Conservation (phyloP, 768 basidiomycete species). For the Mrakia hoshinonis region DNA sequence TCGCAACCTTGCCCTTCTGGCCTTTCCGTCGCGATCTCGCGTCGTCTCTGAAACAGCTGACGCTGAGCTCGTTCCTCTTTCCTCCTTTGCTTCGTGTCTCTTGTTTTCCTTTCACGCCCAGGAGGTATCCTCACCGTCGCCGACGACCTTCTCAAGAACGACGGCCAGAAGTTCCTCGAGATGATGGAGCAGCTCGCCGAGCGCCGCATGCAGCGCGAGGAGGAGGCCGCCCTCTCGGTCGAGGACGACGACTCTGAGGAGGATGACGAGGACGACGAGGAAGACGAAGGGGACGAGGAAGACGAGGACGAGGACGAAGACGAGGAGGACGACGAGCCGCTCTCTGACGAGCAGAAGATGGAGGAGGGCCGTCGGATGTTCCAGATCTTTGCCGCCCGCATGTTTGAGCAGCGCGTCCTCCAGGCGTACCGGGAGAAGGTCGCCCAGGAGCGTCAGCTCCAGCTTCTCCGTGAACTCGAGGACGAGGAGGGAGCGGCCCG, state of each 20-base stretch:
- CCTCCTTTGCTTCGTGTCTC: neutral
- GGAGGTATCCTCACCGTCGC: conserved; percentile 97
- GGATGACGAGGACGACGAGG: conserved; percentile 51
- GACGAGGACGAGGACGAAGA: conserved; percentile 53
- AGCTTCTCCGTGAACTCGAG: conserved; percentile 86
- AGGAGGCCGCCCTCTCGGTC: conserved; percentile 51
- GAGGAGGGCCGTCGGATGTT: conserved; percentile 99
- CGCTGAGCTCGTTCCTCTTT: conserved; percentile 35
- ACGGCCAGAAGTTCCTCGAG: conserved; percentile 96
- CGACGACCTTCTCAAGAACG: conserved; percentile 95
- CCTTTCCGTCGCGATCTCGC: neutral
- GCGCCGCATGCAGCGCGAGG: conserved; percentile 82
- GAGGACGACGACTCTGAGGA: conserved; percentile 53
- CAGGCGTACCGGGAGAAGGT: conserved; percentile 95
- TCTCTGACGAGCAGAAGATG: conserved; percentile 97
- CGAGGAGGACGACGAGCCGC: conserved; percentile 41
- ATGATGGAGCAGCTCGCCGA: conserved; percentile 99
- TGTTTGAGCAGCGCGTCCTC: conserved; percentile 98
- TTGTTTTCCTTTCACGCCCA: conserved; percentile 40
- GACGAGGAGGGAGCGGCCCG: conserved; percentile 81
- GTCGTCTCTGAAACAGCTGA: conserved; percentile 31
- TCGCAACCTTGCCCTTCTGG: neutral
- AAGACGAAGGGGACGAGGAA: conserved; percentile 38
- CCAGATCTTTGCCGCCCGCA: conserved; percentile 96
- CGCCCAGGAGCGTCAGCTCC: conserved; percentile 87